Evolutionary conservation across 2,329 filamentous ascomycete genomes (phyloP).

Genomic region (Dactylellina drechsleri): DNA sequence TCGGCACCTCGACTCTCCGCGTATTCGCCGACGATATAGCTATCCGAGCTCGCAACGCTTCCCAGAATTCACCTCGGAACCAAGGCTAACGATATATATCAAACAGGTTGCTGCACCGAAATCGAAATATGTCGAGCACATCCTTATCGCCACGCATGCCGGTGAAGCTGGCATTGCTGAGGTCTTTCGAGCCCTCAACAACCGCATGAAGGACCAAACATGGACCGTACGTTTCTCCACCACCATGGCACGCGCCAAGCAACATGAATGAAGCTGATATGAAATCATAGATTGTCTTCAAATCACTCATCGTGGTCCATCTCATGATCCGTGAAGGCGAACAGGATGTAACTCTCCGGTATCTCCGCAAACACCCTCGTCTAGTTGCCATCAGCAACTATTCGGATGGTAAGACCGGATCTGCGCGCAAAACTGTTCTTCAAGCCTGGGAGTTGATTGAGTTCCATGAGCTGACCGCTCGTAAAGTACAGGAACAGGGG

Average conservation of each 20-base stretch:
- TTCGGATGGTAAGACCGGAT: slow-evolving; percentile 77
- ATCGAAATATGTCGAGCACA: slow-evolving; percentile 99
- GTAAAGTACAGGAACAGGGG: slow-evolving; percentile 87
- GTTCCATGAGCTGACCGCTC: slow-evolving; percentile 48
- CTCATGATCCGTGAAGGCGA: slow-evolving; percentile 97
- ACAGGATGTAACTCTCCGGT: slow-evolving; percentile 85
- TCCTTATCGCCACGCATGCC: slow-evolving; percentile 91
- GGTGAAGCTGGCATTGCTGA: slow-evolving; percentile 95
- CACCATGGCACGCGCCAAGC: background rate
- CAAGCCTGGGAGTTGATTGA: slow-evolving; percentile 37
- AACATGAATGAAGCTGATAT: background rate
- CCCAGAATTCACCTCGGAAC: background rate
- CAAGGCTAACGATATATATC: slow-evolving; percentile 12
- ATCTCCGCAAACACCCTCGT: slow-evolving; percentile 82
- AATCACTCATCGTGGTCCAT: slow-evolving; percentile 93
- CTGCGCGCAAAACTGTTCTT: slow-evolving; percentile 40
- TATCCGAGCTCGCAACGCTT: too few species aligned
- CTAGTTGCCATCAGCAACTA: slow-evolving; percentile 89
- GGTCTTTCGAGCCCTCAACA: slow-evolving; percentile 90
- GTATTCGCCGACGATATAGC: too few species aligned
- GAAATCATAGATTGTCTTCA: slow-evolving; percentile 74
- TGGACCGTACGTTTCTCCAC: slow-evolving; percentile 77
- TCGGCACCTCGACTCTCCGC: too few species aligned
- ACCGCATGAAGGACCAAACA: slow-evolving; percentile 90
- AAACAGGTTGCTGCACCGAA: slow-evolving; percentile 85